A percentile compares a stretch with the other conserved stretches of the same genome.
phyloP scores from a whole-genome alignment of 805 yeast genomes.

The Isabelozyma heimii region DNA sequence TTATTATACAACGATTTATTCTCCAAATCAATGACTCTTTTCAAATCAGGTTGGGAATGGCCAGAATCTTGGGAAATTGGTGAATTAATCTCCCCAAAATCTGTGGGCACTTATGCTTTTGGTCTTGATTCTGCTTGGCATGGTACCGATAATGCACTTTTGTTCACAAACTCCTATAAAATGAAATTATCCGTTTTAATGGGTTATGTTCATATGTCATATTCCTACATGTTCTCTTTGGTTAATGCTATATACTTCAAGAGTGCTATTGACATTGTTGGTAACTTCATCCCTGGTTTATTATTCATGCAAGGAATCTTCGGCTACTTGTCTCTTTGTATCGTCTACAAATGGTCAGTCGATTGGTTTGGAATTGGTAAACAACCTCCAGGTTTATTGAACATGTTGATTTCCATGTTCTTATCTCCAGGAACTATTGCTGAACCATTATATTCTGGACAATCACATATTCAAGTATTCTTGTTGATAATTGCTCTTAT shows the following conservation, averaged over 20 bases:
- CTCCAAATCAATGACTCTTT: slow-evolving; percentile 66
- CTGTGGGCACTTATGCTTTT: slow-evolving; percentile 60
- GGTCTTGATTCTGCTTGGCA: slow-evolving; percentile 79
- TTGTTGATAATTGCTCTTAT: slow-evolving; percentile 57
- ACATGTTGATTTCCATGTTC: slow-evolving; percentile 76
- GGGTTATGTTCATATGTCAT: slow-evolving; percentile 76
- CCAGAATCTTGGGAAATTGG: slow-evolving; percentile 56
- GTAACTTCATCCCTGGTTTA: slow-evolving; percentile 72
- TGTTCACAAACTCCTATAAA: slow-evolving; percentile 71
- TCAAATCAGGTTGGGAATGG: slow-evolving; percentile 72
- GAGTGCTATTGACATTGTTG: slow-evolving; percentile 62
- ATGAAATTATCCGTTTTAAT: slow-evolving; percentile 74
- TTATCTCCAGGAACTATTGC: slow-evolving; percentile 69
- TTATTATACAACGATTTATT: slow-evolving; percentile 70
- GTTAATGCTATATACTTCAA: slow-evolving; percentile 59
- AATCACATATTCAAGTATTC: slow-evolving; percentile 56
- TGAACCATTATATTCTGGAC: slow-evolving; percentile 65
- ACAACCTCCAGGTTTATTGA: slow-evolving; percentile 70
- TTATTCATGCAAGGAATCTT: slow-evolving; percentile 75
- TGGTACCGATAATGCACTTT: slow-evolving; percentile 69
- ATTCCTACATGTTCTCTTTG: slow-evolving; percentile 65
- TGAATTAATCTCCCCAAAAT: slow-evolving; percentile 63
- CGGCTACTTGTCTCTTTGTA: slow-evolving; percentile 65
- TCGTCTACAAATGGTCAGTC: slow-evolving; percentile 70
- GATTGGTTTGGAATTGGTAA: slow-evolving; percentile 64